These are phyloP conservation scores for Mollisiaceae sp. DNA, from an alignment of 2,329 filamentous ascomycete genomes.

Conservation along the genomic window DNA sequence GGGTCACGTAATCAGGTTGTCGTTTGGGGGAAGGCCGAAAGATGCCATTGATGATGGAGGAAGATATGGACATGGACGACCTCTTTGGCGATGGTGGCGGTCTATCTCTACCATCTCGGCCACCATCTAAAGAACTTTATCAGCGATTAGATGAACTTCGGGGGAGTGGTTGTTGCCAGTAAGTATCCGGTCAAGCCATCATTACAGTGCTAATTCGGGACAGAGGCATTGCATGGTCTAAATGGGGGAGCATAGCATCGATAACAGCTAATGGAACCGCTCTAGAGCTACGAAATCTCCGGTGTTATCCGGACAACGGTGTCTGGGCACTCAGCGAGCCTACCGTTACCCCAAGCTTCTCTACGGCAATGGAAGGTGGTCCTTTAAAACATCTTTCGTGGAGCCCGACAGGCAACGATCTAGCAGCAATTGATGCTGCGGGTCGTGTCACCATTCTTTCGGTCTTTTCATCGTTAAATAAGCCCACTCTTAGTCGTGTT, in stretches of 20 bases:
- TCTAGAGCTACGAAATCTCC: constrained; percentile 75
- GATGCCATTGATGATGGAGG: constrained; percentile 61
- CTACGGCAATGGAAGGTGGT: constrained; percentile 64
- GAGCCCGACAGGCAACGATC: constrained; percentile 75
- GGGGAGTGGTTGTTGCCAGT: constrained; percentile 81
- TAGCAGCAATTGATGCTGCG: constrained; percentile 81
- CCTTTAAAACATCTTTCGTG: constrained; percentile 82
- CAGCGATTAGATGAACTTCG: constrained; percentile 79
- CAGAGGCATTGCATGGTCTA: constrained; percentile 88
- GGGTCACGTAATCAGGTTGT: not conserved
- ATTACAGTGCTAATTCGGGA: constrained; percentile 4
- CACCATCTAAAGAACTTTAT: constrained; percentile 69
- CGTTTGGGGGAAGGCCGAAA: constrained; percentile 9
- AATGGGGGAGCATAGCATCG: constrained; percentile 81
- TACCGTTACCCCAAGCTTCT: constrained; percentile 65
- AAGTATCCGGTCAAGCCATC: constrained; percentile 47
- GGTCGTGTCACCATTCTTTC: constrained; percentile 79
- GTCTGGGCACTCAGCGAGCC: constrained; percentile 78
- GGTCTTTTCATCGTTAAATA: constrained; percentile 75
- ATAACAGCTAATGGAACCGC: constrained; percentile 74
- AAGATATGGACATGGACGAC: constrained; percentile 62
- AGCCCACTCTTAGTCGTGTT: constrained; percentile 64
- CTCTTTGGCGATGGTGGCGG: constrained; percentile 76
- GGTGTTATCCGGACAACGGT: constrained; percentile 70
- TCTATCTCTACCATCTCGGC: constrained; percentile 57